A percentile compares a stretch with the other conserved stretches of the same genome.
These are phyloP conservation scores for Mycena galericulata DNA, from an alignment of 768 basidiomycete species.

Conservation along the genomic window DNA sequence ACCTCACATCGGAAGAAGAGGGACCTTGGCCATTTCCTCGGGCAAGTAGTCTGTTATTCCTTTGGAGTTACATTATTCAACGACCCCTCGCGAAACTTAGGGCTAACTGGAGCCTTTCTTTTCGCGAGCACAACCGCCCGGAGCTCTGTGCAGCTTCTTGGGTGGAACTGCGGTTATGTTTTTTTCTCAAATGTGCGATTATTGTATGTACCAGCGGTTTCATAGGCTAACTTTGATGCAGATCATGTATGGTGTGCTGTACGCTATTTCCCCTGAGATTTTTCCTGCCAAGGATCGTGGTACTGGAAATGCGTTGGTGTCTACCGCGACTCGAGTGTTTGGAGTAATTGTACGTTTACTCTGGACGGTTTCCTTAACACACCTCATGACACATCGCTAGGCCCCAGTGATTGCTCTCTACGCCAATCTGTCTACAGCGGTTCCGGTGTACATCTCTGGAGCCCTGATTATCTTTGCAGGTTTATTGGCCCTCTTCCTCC, in stretches of 20 bases:
- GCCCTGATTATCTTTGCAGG: conserved; percentile 73
- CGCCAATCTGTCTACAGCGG: conserved; percentile 70
- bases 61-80: conserved; percentile 53
- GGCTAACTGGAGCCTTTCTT: conserved; percentile 80
- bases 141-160: conserved; percentile 60
- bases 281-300: conserved; percentile 81
- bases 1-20: conserved; percentile 72
- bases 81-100: conserved; percentile 61
- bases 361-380: not conserved
- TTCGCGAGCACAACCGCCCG: conserved; percentile 81
- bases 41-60: conserved; percentile 54
- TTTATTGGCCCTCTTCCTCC: conserved; percentile 68
- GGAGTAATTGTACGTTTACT: conserved; percentile 69
- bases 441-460: conserved; percentile 80
- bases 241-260: conserved; percentile 84
- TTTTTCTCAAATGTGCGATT: conserved; percentile 68
- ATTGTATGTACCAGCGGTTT: not conserved
- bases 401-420: conserved; percentile 81
- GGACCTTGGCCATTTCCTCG: conserved; percentile 73
- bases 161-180: conserved; percentile 85
- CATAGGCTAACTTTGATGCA: conserved; percentile 36
- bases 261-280: conserved; percentile 76
- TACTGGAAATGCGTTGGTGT: conserved; percentile 75
- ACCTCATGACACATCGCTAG: conserved; percentile 47
- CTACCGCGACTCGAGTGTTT: conserved; percentile 72